Evolutionary conservation across 768 basidiomycete species (phyloP).

Genomic region (Podaxis carcinomalis): DNA sequence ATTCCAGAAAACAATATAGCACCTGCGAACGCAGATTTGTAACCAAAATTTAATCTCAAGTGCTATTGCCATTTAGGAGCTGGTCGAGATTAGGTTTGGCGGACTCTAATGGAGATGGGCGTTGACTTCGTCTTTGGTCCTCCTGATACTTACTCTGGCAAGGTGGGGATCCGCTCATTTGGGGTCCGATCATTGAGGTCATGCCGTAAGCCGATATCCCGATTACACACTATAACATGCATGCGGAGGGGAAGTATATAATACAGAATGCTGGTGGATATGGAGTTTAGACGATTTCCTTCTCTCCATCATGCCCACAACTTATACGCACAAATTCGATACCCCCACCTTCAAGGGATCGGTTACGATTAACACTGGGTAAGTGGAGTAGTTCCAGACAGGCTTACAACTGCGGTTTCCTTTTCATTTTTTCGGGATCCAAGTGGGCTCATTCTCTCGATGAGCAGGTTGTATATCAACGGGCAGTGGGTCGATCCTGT

Average conservation of each 20-base stretch:
- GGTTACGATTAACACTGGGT: constrained; percentile 20
- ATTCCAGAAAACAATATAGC: too few species aligned
- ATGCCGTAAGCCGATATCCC: too few species aligned
- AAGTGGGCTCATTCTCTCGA: not conserved
- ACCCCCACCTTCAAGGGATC: constrained; percentile 18
- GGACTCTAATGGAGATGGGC: too few species aligned
- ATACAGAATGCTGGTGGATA: not conserved
- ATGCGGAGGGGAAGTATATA: not conserved
- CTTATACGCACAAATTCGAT: constrained; percentile 19
- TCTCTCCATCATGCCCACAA: constrained; percentile 14
- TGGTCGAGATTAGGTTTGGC: too few species aligned
- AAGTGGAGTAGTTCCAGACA: not conserved
- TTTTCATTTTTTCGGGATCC: not conserved
- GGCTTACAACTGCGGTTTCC: too few species aligned
- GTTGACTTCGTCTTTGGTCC: too few species aligned
- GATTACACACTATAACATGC: not conserved
- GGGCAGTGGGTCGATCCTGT: constrained; percentile 61
- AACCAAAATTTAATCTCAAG: too few species aligned
- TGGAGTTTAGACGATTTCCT: not conserved
- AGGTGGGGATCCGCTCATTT: too few species aligned
- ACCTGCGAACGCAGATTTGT: too few species aligned
- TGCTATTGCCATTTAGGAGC: too few species aligned
- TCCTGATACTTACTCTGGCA: too few species aligned
- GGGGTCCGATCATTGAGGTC: too few species aligned
- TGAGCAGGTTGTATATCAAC: constrained; percentile 63